These are phyloP conservation scores for Xylariaceae sp. DNA, from an alignment of 2,329 filamentous ascomycete species.

Conservation along the genomic window DNA sequence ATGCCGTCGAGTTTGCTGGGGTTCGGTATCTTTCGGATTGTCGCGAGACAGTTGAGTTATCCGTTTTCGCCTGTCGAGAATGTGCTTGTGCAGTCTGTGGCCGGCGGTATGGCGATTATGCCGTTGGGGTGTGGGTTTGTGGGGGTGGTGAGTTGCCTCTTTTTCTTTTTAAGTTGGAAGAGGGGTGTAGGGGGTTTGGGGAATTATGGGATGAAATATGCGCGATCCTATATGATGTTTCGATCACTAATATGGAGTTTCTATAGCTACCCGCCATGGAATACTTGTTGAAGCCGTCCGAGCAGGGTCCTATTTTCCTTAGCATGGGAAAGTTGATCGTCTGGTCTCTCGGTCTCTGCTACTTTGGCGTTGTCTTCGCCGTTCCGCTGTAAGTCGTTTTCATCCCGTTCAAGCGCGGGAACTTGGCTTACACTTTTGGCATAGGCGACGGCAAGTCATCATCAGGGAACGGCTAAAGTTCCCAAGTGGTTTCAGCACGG, in stretches of 20 bases:
- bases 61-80: conserved; percentile 96
- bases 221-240: too few relatives aligned
- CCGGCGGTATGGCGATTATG: conserved; percentile 94
- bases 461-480: conserved; percentile 90
- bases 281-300: conserved; percentile 70
- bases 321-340: conserved; percentile 72
- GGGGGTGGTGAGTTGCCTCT: conserved; percentile 56
- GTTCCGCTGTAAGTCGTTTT: conserved; percentile 62
- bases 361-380: conserved; percentile 95
- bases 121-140: conserved; percentile 93
- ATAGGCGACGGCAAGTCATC: conserved; percentile 76
- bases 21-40: conserved; percentile 83
- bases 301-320: conserved; percentile 70
- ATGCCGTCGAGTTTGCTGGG: conserved; percentile 95
- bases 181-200: background rate
- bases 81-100: conserved; percentile 92
- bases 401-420: background rate
- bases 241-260: conserved; percentile 7
- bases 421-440: background rate
- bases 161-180: background rate
- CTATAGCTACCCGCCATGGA: conserved; percentile 76
- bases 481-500: conserved; percentile 91
- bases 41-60: conserved; percentile 65
- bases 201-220: background rate
- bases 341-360: conserved; percentile 89